Evolutionary conservation across 257 asterid species (phyloP).

Genomic region (Penstemon newberryi): DNA sequence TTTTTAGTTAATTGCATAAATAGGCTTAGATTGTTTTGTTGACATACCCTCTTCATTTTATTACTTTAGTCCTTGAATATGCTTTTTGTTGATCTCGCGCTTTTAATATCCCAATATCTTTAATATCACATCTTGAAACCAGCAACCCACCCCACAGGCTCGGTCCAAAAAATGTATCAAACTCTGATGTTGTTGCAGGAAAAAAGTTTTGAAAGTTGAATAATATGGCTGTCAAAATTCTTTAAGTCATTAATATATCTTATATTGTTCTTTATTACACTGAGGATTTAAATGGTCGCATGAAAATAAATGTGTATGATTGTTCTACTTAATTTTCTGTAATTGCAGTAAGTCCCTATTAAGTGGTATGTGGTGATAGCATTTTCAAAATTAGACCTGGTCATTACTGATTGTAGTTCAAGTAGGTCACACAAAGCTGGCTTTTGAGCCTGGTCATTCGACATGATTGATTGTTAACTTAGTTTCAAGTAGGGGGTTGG

Average conservation of each 20-base stretch:
- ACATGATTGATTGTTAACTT: neutral
- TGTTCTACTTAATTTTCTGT: slow-evolving; percentile 3
- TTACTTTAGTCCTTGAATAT: slow-evolving; percentile 8
- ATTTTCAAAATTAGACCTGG: neutral
- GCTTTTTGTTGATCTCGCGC: neutral
- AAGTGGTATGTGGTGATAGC: neutral
- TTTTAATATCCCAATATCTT: neutral
- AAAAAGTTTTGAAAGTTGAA: neutral
- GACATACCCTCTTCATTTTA: neutral
- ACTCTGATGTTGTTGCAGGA: neutral
- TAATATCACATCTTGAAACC: neutral
- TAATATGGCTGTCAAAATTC: neutral
- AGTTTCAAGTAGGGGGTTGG: neutral
- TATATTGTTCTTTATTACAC: neutral
- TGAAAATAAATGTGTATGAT: neutral
- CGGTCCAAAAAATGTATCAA: neutral
- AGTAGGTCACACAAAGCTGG: neutral
- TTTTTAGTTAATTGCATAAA: neutral
- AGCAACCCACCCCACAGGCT: neutral
- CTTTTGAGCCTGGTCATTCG: neutral
- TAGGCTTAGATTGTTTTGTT: slow-evolving; percentile 6
- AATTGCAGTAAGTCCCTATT: slow-evolving; percentile 15
- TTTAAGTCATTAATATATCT: too few species aligned
- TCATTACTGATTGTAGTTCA: neutral
- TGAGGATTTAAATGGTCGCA: slow-evolving; percentile 9